These are phyloP conservation scores for Dissoconium aciculare DNA, from an alignment of 2,329 filamentous ascomycete species.

Conservation along the genomic window DNA sequence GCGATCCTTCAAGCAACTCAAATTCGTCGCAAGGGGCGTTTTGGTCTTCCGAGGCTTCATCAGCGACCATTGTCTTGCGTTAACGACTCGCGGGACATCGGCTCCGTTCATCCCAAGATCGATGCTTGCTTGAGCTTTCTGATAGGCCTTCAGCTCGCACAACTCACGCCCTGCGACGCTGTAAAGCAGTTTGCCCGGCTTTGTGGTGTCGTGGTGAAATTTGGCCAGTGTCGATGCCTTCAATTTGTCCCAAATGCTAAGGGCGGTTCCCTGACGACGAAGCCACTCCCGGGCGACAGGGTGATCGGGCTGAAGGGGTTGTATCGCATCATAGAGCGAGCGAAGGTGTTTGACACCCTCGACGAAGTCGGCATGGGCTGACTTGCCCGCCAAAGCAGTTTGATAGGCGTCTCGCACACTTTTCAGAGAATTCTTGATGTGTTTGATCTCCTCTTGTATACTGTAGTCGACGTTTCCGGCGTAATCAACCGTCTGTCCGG, in stretches of 20 bases:
- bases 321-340: slow-evolving; percentile 9
- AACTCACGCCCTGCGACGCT: slow-evolving; percentile 29
- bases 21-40: no score
- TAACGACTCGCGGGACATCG: no score
- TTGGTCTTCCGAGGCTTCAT: no score
- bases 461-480: no score
- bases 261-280: slow-evolving; percentile 8
- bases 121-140: no score
- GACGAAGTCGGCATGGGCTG: slow-evolving; percentile 1
- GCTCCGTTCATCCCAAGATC: no score
- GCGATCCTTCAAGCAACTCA: no score
- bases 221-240: slow-evolving; percentile 32
- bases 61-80: no score
- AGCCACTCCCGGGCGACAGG: slow-evolving; percentile 11
- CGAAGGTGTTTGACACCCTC: slow-evolving; percentile 5
- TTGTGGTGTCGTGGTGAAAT: slow-evolving; percentile 11
- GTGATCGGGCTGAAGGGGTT: slow-evolving; percentile 8
- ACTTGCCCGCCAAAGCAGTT: slow-evolving; percentile 2
- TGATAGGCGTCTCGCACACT: slow-evolving; percentile 3
- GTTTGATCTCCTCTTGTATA: slow-evolving; percentile 4
- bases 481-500: no score
- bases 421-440: slow-evolving; percentile 4
- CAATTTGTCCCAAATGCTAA: slow-evolving; percentile 30
- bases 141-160: slow-evolving; percentile 23
- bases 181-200: slow-evolving; percentile 22